Base-by-base conservation (phyloP, 768 basidiomycete species). In the Lyophyllum semitale region DNA sequence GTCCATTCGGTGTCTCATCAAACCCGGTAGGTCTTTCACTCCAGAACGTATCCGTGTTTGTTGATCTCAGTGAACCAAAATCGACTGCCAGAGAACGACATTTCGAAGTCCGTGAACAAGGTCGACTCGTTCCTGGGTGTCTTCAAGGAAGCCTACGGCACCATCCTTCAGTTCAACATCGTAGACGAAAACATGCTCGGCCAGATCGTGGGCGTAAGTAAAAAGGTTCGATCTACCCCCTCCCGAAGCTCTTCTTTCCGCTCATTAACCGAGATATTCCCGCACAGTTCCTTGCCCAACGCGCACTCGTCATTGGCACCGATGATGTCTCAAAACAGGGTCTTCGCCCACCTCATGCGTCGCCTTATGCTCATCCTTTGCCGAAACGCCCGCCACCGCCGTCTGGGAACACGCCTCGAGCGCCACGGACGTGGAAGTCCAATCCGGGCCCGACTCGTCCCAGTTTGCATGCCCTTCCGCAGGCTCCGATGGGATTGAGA, bases 1-100 rank as follows among this genome's bases (percentile, higher is more conserved):
- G 30, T 73, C 63, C 1, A 71, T 82, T 8, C 73, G 78, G 48
- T 81, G 79, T 58, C 68, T 77, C n/a, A 51, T 77, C 30, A 63
- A 75, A 52, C 67, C 73, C 17, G 72, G 80, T 77, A 51, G n/a
- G n/a, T 8, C 41, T 4, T 30, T 4, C 18, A 4, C 23, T 26
- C 25, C 18, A 1, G n/a, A 15, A 5, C 18, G 33, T 18, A 6
- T 4, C n/a, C 37, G 18, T 6, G 8, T 26, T 15, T 23, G 51
- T 11, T 46, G 27, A 53, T 32, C n/a, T 23, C 15, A 30, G n/a
- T 29, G 35, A 12, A 20, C 44, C 1, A 7, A 2, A 12, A n/a
- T 13, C 5, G 11, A n/a, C 8, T n/a, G n/a, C 17, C 53, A 79
- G 78, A 72, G 6, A 75, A 73, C 41, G 76, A 80, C 43, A 67